Evolutionary conservation across 2,329 filamentous ascomycete species (phyloP), one percentile per base, ranked within the genome.

Genomic region (Fusarium buxicola): DNA sequence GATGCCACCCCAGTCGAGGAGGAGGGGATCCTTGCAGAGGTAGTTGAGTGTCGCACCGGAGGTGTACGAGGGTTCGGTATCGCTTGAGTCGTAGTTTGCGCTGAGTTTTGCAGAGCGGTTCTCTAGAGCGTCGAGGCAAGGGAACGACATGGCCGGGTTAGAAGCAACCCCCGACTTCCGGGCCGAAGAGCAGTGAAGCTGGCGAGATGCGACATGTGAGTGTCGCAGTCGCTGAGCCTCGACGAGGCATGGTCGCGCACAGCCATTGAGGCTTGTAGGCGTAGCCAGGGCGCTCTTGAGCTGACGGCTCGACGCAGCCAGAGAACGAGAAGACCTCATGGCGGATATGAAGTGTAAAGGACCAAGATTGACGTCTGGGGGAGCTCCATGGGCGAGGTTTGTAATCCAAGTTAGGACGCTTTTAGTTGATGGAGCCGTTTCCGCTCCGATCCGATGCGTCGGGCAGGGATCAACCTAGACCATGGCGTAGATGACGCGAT

Each of bases 1-100:
- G n/a, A 94, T 86, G 49, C 95, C 95, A 59, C 95, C 95, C 92
- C 96, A 98, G 78, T 99, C 95, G 24, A 98, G 87, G 4, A 94
- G 81, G 13, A 98, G 80, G 0, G 93, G 89, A 18, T 92, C 83
- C 8, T 84, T 71, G 69, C 89, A 95, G 73, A 88, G 89, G 77
- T 91, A 97, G 27, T 81, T 84, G 65, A 91, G 85, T 47, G 95
- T 94, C n/a, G 87, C 88, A 55, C 95, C 95, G 40, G 91, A 90
- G 1, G 94, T 97, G 77, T 99, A 99, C 2, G 92, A 92, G 0
- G 95, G 95, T 73, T 99, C 95, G 2, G 94, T 94, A 0, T 94
- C 94, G 41, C 88, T 89, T 43, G 89, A 82, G 32, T 60, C 51
- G 18, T 52, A 54, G 43, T 59, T 57, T 13, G 86, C 84, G 66